Conservation (phyloP, 2,329 filamentous ascomycete genomes). For the Rhynchosporium secalis region DNA sequence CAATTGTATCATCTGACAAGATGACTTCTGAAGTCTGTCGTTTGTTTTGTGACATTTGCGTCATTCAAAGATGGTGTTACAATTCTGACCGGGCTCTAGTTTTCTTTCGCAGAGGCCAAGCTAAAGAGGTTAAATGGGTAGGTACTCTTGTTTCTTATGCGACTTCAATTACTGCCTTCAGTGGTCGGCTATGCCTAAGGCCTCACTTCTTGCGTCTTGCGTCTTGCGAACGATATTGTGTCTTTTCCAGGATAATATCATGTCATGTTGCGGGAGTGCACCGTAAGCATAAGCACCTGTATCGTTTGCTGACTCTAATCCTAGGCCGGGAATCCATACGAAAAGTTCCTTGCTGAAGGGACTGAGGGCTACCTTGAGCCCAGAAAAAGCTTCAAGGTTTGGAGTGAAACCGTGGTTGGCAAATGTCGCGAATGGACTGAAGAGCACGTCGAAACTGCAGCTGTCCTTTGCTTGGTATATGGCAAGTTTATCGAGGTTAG, state of each 20-base stretch:
- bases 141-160: not conserved
- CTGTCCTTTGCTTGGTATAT: constrained; percentile 84
- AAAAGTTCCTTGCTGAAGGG: constrained; percentile 72
- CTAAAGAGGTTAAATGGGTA: constrained; percentile 69
- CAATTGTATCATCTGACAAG: too few relatives aligned
- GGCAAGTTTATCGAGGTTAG: constrained; percentile 86
- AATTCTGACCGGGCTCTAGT: constrained; percentile 45
- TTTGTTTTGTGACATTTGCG: not conserved
- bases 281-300: not conserved
- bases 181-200: too few relatives aligned
- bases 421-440: constrained; percentile 87
- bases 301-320: not conserved
- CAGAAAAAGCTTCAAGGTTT: constrained; percentile 74
- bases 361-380: constrained; percentile 76
- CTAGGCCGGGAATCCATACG: constrained; percentile 81
- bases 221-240: too few relatives aligned
- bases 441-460: constrained; percentile 85
- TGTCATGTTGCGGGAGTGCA: too few relatives aligned
- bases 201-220: too few relatives aligned
- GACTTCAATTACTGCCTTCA: not conserved
- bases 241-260: too few relatives aligned
- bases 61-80: not conserved
- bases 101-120: constrained; percentile 79
- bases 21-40: not conserved
- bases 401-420: constrained; percentile 78